Evolutionary conservation across 2,329 filamentous ascomycete species (phyloP), one percentile per base, ranked within the genome.

Genomic region (Alternaria tenuissima): DNA sequence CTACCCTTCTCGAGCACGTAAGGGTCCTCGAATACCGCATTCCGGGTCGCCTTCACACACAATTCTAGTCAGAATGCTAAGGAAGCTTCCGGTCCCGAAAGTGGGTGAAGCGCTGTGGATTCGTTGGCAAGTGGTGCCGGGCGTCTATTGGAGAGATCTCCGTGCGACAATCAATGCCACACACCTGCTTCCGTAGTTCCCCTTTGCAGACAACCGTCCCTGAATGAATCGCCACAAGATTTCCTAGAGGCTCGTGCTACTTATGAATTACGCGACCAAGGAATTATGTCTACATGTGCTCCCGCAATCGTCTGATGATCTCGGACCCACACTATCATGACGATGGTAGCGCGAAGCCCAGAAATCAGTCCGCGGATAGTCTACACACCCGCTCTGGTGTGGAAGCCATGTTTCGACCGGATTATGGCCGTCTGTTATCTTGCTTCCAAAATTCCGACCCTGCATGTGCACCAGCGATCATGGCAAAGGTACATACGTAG

Each of bases 121-220:
- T 70, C 67, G 67, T 71, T 73, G 73, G 68, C 69, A 70, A 63
- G 52, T 64, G 65, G 64, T 66, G 61, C 64, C 67, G 73, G 71
- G 74, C 74, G 73, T 75, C 72, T 75, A 75, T 69, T 67, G 66
- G 64, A 70, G 68, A 70, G 64, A 70, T 66, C 64, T 70, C 69
- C 68, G 73, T 73, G 72, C 67, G 65, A 72, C 72, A 63, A 66
- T 65, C 65, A 69, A 71, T 67, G 56, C 69, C 67, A 74, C 71
- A 74, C 69, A 67, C 61, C 57, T 48, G 59, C 62, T 54, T 61
- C 47, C 52, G 57, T 47, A 54, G 49, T 49, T 58, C 49, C 60
- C 46, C 54, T 59, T 62, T 39, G 55, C 44, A 55, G 57, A 43
- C 49, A 57, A 52, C 20, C 44, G 43, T 62, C 48, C 42, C 47